Conservation (phyloP, 192 early-diverging fungal species). For the Coemansia sp. region DNA sequence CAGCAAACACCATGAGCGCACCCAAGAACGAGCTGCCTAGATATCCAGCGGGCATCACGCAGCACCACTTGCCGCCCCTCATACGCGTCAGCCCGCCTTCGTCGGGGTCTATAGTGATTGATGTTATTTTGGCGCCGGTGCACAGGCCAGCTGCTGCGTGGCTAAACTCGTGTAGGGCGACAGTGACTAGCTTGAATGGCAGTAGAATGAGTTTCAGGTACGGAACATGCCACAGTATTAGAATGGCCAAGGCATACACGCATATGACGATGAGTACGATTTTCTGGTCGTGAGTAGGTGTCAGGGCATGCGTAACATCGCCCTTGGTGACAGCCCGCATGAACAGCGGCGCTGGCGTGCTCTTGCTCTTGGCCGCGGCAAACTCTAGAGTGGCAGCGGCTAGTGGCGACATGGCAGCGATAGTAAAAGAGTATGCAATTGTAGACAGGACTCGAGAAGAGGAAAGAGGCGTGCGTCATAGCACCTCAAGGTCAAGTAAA, state of each 20-base stretch:
- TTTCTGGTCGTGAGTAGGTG: conserved; percentile 45
- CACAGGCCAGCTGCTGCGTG: conserved; percentile 83
- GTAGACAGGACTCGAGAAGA: neutral
- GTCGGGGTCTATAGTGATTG: conserved; percentile 88
- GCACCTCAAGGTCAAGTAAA: neutral
- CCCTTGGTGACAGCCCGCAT: conserved; percentile 26
- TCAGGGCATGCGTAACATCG: conserved; percentile 35
- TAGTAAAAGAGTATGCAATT: neutral
- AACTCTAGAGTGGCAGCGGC: neutral
- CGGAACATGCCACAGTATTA: conserved; percentile 87
- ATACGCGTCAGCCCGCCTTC: conserved; percentile 87
- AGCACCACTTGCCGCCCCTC: conserved; percentile 78
- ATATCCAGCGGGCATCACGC: conserved; percentile 87
- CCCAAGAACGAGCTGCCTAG: conserved; percentile 87
- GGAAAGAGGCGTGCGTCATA: neutral
- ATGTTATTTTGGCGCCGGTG: conserved; percentile 87
- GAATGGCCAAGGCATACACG: conserved; percentile 64
- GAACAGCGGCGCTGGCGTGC: neutral
- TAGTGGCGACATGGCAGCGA: conserved; percentile 7
- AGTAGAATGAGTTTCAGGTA: conserved; percentile 79
- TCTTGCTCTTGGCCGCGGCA: neutral
- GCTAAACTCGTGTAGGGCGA: conserved; percentile 93
- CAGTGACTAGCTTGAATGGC: conserved; percentile 93
- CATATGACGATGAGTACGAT: conserved; percentile 55
- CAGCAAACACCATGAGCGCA: conserved; percentile 88